A percentile compares a stretch with the other conserved stretches of the same genome.
Evolutionary conservation across 2,329 filamentous ascomycete genomes (phyloP).

Genomic region (Hymenoscyphus infarciens): DNA sequence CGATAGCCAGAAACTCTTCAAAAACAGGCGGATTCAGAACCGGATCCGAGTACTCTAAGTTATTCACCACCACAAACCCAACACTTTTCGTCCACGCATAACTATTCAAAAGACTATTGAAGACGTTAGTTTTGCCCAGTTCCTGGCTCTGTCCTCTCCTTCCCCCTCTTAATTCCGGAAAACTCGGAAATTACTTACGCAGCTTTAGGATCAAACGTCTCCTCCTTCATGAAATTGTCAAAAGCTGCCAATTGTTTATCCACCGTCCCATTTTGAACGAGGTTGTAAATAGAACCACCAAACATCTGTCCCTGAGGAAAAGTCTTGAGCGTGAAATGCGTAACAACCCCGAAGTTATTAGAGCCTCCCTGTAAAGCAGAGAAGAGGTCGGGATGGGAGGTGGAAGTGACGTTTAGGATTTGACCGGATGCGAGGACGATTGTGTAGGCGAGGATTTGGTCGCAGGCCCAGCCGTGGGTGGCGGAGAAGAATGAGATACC

Average conservation of each 20-base stretch:
- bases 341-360: background rate
- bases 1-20: background rate
- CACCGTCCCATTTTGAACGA: background rate
- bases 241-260: background rate
- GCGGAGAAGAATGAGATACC: conserved; percentile 4
- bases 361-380: background rate
- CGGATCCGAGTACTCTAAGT: background rate
- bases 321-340: background rate
- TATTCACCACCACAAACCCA: background rate
- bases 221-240: background rate
- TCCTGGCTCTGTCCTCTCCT: no score
- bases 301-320: background rate
- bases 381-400: background rate
- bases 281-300: background rate
- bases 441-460: background rate
- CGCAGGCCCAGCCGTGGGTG: background rate
- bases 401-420: background rate
- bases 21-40: background rate
- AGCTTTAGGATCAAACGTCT: background rate
- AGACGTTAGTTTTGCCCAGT: no score
- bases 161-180: no score
- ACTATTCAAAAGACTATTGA: no score
- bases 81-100: background rate
- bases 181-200: no score
- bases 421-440: background rate